Percentiles rank a stretch among this genome's conserved stretches.
These are phyloP conservation scores for Tulasnella sp. DNA, from an alignment of 768 basidiomycete genomes.

Conservation along the genomic window DNA sequence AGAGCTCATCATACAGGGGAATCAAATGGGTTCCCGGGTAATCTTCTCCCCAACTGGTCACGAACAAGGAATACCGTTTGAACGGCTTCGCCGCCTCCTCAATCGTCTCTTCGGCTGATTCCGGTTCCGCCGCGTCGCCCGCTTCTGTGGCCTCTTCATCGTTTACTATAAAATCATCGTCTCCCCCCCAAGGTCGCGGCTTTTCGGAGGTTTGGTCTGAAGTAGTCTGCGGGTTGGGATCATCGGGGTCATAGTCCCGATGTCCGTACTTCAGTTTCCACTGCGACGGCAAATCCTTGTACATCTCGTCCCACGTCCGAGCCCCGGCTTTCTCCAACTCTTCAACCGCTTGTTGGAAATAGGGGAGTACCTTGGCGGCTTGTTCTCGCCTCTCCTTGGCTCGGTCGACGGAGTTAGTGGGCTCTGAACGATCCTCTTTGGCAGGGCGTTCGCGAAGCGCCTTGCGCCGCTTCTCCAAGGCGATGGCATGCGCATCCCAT, in stretches of 20 bases:
- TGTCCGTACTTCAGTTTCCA: neutral
- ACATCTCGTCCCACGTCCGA: slow-evolving; percentile 48
- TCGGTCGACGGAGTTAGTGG: neutral
- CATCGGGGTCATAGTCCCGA: slow-evolving; percentile 30
- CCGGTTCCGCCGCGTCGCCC: slow-evolving; percentile 45
- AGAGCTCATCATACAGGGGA: slow-evolving; percentile 51
- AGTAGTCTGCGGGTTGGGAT: neutral
- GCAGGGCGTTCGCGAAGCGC: neutral
- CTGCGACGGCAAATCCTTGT: slow-evolving; percentile 36
- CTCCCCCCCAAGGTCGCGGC: slow-evolving; percentile 32
- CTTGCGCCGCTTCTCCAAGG: neutral
- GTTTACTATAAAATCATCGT: no score
- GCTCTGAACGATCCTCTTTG: neutral
- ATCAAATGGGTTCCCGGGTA: slow-evolving; percentile 39
- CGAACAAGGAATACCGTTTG: neutral
- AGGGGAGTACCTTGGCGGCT: slow-evolving; percentile 38
- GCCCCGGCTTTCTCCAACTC: slow-evolving; percentile 42
- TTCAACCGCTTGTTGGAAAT: slow-evolving; percentile 40
- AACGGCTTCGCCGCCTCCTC: neutral
- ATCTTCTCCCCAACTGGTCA: neutral
- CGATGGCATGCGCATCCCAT: slow-evolving; percentile 18
- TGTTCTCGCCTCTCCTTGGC: slow-evolving; percentile 19
- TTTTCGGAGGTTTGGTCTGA: slow-evolving; percentile 14
- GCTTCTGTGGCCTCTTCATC: slow-evolving; percentile 39
- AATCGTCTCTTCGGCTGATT: slow-evolving; percentile 29